Conservation (phyloP, 2,329 filamentous ascomycete species). For the Byssochlamys sp. region DNA sequence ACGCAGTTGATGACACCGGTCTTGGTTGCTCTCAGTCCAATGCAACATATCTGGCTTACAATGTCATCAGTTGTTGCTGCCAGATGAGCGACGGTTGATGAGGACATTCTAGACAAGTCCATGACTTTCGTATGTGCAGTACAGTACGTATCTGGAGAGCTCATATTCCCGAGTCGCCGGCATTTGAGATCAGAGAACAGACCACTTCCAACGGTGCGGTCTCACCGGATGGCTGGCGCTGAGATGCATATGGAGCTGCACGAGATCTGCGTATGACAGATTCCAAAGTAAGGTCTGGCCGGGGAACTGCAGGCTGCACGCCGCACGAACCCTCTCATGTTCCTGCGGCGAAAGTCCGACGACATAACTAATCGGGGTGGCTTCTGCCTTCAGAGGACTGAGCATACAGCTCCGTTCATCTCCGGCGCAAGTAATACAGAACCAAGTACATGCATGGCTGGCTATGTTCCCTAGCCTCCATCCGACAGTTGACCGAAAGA, state of each 20-base stretch:
- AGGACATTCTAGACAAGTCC: no score
- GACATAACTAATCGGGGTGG: not conserved
- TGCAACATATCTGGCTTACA: no score
- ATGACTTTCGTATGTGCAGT: no score
- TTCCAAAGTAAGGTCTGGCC: not conserved
- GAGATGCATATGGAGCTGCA: not conserved
- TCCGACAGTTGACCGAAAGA: no score
- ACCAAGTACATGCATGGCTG: not conserved
- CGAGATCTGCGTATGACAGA: not conserved
- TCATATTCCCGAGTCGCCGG: not conserved
- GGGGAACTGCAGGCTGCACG: not conserved
- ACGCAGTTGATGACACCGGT: no score
- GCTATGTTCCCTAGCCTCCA: no score
- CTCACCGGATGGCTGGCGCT: not conserved
- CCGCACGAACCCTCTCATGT: not conserved
- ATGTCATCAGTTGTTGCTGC: no score
- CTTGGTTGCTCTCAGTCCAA: no score
- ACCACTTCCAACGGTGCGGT: not conserved
- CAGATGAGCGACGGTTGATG: no score
- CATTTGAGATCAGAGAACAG: not conserved
- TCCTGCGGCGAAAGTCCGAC: not conserved
- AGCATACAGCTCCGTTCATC: not conserved
- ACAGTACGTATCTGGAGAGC: not conserved
- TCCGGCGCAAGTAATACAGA: not conserved
- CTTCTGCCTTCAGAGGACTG: not conserved